phyloP scores from a whole-genome alignment of 1,284 basidiomycete species.

The Marasmius fiardii region DNA sequence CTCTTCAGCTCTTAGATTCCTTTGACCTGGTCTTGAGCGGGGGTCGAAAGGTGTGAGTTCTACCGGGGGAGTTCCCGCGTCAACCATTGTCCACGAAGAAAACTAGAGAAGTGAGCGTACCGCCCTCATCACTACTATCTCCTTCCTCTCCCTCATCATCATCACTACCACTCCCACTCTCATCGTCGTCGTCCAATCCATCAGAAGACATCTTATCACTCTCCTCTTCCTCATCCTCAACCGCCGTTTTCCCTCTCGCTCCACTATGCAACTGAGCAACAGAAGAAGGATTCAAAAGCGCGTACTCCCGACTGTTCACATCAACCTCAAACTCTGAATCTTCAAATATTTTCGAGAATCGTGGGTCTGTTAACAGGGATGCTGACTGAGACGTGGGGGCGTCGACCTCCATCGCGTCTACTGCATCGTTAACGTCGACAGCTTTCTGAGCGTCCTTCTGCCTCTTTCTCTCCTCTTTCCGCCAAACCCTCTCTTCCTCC shows the following conservation, averaged over 20 bases:
- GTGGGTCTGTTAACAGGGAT: conserved; percentile 82
- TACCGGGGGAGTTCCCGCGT: too few relatives aligned
- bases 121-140: conserved; percentile 43
- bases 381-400: too few relatives aligned
- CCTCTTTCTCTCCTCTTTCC: conserved; percentile 59
- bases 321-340: conserved; percentile 96
- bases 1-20: conserved; percentile 42
- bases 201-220: conserved; percentile 79
- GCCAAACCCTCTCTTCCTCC: conserved; percentile 69
- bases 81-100: neutral
- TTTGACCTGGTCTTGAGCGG: conserved; percentile 39
- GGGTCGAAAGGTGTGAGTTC: conserved; percentile 48
- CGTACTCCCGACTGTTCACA: conserved; percentile 83
- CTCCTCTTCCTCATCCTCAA: conserved; percentile 88
- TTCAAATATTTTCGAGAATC: conserved; percentile 91
- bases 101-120: conserved; percentile 22
- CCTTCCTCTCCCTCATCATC: too few relatives aligned
- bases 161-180: too few relatives aligned
- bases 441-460: conserved; percentile 27
- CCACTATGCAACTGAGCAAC: conserved; percentile 44
- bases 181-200: conserved; percentile 50
- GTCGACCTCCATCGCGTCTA: too few relatives aligned
- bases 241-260: conserved; percentile 65
- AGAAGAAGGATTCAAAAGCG: conserved; percentile 86
- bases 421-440: conserved; percentile 5